Conservation (phyloP, 305 asterid genomes). For the Rubia peregrina region DNA sequence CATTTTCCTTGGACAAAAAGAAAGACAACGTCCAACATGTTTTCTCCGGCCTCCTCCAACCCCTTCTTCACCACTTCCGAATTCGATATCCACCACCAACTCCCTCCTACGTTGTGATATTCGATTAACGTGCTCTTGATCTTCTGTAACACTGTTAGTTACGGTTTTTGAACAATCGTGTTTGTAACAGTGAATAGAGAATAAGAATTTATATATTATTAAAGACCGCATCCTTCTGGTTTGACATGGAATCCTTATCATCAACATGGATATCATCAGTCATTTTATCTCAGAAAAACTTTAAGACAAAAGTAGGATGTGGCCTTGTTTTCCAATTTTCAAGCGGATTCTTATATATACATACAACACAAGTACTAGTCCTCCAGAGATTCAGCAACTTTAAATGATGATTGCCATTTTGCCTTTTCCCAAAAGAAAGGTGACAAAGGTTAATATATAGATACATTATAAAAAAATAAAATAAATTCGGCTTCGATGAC, state of each 20-base stretch:
- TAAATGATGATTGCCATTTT: background rate
- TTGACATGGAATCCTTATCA: constrained; percentile 2
- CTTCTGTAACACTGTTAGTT: background rate
- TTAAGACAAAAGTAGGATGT: background rate
- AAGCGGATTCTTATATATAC: background rate
- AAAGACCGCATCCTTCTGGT: background rate
- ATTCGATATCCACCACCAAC: no score
- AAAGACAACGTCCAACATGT: no score
- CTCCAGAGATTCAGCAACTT: background rate
- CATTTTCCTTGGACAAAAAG: no score
- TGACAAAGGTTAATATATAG: background rate
- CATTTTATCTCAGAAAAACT: background rate
- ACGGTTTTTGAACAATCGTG: background rate
- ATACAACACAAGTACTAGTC: background rate
- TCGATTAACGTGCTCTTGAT: no score
- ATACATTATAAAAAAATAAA: no score
- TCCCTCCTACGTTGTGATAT: no score
- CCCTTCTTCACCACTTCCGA: no score
- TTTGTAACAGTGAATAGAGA: background rate
- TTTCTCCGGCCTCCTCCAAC: no score
- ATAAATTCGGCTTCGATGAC: background rate
- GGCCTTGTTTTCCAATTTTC: background rate
- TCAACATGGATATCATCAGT: background rate
- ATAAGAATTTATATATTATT: background rate
- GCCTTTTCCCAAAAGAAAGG: background rate